phyloP scores from a whole-genome alignment of 2,329 filamentous ascomycete species.

The Lachnellula suecica region DNA sequence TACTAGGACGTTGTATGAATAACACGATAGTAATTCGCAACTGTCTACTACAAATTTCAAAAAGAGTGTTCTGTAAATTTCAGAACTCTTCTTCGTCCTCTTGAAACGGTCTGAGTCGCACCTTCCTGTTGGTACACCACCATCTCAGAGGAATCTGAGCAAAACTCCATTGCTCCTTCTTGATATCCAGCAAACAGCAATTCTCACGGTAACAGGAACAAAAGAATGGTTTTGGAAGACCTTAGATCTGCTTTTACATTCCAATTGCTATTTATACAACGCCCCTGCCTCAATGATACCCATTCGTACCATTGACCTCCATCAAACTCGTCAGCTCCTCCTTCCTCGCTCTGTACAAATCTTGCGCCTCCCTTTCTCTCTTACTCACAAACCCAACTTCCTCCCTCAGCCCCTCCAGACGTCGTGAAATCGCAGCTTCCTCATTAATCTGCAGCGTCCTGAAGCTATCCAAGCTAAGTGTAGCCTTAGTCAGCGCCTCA shows the following conservation, averaged over 20 bases:
- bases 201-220: too few relatives aligned
- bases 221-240: too few relatives aligned
- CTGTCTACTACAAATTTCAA: too few relatives aligned
- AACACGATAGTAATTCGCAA: too few relatives aligned
- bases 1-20: not conserved
- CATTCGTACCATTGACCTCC: conserved; percentile 27
- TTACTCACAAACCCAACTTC: conserved; percentile 79
- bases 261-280: conserved; percentile 6
- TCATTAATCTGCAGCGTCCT: conserved; percentile 76
- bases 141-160: too few relatives aligned
- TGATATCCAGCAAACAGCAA: too few relatives aligned
- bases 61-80: too few relatives aligned
- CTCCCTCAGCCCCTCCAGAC: conserved; percentile 74
- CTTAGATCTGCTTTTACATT: not conserved
- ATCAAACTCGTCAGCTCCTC: conserved; percentile 72
- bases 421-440: conserved; percentile 68
- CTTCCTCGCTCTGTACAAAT: conserved; percentile 72
- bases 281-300: conserved; percentile 21
- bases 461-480: conserved; percentile 70
- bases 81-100: too few relatives aligned
- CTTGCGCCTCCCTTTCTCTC: conserved; percentile 87
- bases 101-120: too few relatives aligned
- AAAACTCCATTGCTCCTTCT: too few relatives aligned
- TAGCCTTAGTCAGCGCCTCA: conserved; percentile 71
- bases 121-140: too few relatives aligned